Evolutionary conservation across 2,329 filamentous ascomycete species (phyloP).

Genomic region (Penicillium expansum): DNA sequence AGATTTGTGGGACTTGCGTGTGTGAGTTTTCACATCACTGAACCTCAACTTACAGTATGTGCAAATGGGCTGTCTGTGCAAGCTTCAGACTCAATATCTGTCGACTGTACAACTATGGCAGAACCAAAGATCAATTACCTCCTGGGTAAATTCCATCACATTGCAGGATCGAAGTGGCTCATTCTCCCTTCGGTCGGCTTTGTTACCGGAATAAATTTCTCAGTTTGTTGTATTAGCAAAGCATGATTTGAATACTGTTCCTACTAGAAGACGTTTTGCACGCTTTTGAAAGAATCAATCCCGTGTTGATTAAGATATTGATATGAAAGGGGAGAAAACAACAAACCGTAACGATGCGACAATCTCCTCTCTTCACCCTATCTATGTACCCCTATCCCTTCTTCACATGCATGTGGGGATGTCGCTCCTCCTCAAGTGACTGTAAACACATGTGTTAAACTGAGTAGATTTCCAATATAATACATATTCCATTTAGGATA

Average conservation of each 20-base stretch:
- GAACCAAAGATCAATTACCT: neutral
- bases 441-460: neutral
- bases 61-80: neutral
- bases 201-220: neutral
- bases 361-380: accelerated
- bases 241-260: neutral
- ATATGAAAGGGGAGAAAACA: neutral
- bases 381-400: neutral
- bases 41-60: neutral
- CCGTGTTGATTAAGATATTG: neutral
- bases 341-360: neutral
- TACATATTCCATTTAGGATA: neutral
- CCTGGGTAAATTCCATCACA: neutral
- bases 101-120: neutral
- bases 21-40: neutral
- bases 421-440: neutral
- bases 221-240: neutral
- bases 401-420: neutral
- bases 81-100: neutral
- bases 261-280: neutral
- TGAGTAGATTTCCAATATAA: neutral
- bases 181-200: neutral
- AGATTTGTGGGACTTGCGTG: neutral
- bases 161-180: neutral
- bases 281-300: neutral